Base-by-base conservation (phyloP, 768 basidiomycete genomes). In the Hericium erinaceus region DNA sequence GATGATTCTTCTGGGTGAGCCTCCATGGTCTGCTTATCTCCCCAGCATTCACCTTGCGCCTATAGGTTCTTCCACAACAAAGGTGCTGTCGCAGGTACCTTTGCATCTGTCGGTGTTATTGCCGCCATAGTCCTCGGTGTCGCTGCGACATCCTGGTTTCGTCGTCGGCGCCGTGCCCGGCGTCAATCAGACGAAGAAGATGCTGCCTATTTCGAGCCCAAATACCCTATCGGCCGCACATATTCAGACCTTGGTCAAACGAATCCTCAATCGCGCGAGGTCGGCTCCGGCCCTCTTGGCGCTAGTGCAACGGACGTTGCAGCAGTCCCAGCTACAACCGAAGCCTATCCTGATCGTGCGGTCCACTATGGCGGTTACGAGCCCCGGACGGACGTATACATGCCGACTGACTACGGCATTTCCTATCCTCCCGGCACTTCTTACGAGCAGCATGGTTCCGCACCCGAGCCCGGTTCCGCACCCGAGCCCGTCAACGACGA, bases 101-200 rank as follows among this genome's bases (percentile, higher is more conserved):
- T 72, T 55, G 62, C 64, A 28, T 39, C 63, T n/a, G 10, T 61
- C 46, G 65, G 63, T 38, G 41, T 66, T 44, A 22, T 65, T 15
- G 49, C 57, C 4, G 49, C 50, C 22, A 50, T 68, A 39, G 39
- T 54, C 20, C 16, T n/a, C 24, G 5, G 55, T 4, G 12, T 57
- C 1, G 39, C 8, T 3, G 18, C 15, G 6, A 18, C 55, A 7
- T 20, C 24, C 11, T 0, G 54, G 3, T 0, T 48, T 16, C 55
- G 22, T 18, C 56, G 56, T 11, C 52, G 52, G 11, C 61, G 61
- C 39, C 33, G 15, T 16, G 18, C 49, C 4, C 13, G 8, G 4
- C 41, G 41, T 18, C 15, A 16, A 18, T 44, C 41, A 15, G 22
- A 33, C 22, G 39, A 15, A 24, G 52, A 51, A 6, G 52, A 54